phyloP scores from a whole-genome alignment of 2,329 filamentous ascomycete genomes.

The Microcyclosporella mali region DNA sequence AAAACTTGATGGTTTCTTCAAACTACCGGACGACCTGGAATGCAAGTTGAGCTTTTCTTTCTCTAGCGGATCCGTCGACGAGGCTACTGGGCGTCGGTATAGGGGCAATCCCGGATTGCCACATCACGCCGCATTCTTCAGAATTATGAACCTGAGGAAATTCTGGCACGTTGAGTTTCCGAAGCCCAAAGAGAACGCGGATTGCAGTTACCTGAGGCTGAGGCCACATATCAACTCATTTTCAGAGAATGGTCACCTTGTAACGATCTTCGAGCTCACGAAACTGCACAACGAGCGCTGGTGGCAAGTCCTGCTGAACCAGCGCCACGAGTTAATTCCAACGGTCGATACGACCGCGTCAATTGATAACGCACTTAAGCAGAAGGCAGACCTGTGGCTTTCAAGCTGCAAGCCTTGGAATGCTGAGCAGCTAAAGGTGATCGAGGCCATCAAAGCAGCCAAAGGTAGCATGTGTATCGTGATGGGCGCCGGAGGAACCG shows the following conservation, averaged over 20 bases:
- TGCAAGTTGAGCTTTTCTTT: neutral
- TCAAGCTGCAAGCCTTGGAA: slow-evolving; percentile 12
- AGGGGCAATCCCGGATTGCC: slow-evolving; percentile 9
- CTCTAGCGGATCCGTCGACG: neutral
- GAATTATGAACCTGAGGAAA: slow-evolving; percentile 7
- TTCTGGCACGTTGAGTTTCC: neutral
- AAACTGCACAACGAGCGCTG: slow-evolving; percentile 4
- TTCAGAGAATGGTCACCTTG: slow-evolving; percentile 8
- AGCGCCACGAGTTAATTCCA: slow-evolving; percentile 7
- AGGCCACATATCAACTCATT: slow-evolving; percentile 9
- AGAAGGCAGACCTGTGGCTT: slow-evolving; percentile 6
- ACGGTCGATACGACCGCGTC: slow-evolving; percentile 8
- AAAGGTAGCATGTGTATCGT: slow-evolving; percentile 8
- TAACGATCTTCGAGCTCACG: slow-evolving; percentile 6
- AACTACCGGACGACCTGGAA: slow-evolving; percentile 1
- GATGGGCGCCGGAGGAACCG: slow-evolving; percentile 13
- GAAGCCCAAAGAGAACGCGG: neutral
- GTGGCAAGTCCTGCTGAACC: slow-evolving; percentile 20
- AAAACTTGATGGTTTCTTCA: neutral
- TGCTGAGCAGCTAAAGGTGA: slow-evolving; percentile 11
- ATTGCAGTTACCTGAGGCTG: neutral
- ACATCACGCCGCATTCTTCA: slow-evolving; percentile 13
- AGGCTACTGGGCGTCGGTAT: neutral
- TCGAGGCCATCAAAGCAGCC: slow-evolving; percentile 11
- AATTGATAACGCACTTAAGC: slow-evolving; percentile 1